Base-by-base conservation (phyloP, 441 rosid genomes). In the Bruguiera hainesii region DNA sequence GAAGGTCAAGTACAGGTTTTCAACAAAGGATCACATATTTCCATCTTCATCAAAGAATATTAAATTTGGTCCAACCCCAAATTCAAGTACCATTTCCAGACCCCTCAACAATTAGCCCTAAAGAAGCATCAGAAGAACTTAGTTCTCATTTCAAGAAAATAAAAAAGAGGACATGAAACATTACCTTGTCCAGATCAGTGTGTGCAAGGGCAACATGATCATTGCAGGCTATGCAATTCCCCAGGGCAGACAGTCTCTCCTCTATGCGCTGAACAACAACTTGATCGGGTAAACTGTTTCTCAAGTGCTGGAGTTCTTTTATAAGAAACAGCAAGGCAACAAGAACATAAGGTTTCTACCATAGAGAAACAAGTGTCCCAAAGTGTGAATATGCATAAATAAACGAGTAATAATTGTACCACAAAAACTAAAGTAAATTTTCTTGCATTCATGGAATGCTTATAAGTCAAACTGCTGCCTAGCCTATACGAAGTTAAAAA, bases 191-290 rank as follows among this genome's bases (percentile, higher is more conserved):
- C 53, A 91, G 87, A 73, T 94, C 98, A 3, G 97, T 86, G 78
- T 94, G 99, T 9, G 94, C 83, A 72, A 94, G 84, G 68, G 99
- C 98, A 68, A 91, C 98, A 78, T 91, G 92, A 71, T 94, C 97
- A 78, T 94, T 91, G 81, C 98, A 94, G 56, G 96, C 93, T 74
- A 94, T 83, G 73, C 98, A 87, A 64, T 94, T 89, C 11, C 99
- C 99, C 60, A 94, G 83, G 26, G 99, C 98, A 71, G 99, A 89
- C 26, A 94, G 78, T 58, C 73, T 89, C 84, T 94, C 99, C 2
- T 94, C 98, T 42, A 88, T 76, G 48, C 99, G 82, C 79, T 86
- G 98, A 67, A 94, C 93, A 37, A 89, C 94, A 56, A 94, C 97
- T 78, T 61, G 73, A 78, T 91, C 99, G 19, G 99, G 99, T 68